Base-by-base conservation (phyloP, 2,329 filamentous ascomycete genomes). In the Xylariaceae sp. region DNA sequence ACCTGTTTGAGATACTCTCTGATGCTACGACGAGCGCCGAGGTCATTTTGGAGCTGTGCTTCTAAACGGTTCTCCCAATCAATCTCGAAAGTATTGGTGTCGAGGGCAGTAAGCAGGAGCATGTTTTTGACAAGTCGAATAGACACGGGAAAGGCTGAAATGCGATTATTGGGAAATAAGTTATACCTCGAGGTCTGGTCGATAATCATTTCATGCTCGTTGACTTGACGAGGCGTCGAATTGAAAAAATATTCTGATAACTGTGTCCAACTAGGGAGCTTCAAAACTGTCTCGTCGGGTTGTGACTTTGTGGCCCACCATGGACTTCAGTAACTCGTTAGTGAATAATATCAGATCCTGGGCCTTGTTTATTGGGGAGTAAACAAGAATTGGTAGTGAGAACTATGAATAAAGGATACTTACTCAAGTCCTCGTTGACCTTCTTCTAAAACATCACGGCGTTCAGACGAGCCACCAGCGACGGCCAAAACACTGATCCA, bases 401-500 rank as follows among this genome's bases (percentile, higher is more conserved):
- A 27, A 5, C 22, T 27, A 27, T 4, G 22, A 27, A 27, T 10
- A 5, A 36, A 14, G 33, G 4, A 14, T 15, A 36, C 33, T 36
- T 36, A 36, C 33, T 96, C 90, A 4, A 96, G 76, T 1, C 94
- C 94, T 66, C 90, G 91, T 53, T 83, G 85, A 1, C 90, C 94
- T 70, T 97, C 92, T 64, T 99, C 94, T 1, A 89, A 71, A 3
- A 97, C 84, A 63, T 97, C 92, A 52, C 85, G 86, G 41, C 87
- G 81, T 64, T 91, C 87, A 44, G 82, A 79, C 2, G 72, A 68
- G 3, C 77, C 77, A 11, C 84, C 84, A 14, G 81, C 83, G 9
- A 94, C 74, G 7, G 91, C 92, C 44, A 96, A 76, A 14, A 97
- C 80, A 65, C 96, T 83, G 42, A 96, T 87, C 89, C 90, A 96